phyloP scores from a whole-genome alignment of 352 stramenopile genomes.

The Globisporangium radiosum region DNA sequence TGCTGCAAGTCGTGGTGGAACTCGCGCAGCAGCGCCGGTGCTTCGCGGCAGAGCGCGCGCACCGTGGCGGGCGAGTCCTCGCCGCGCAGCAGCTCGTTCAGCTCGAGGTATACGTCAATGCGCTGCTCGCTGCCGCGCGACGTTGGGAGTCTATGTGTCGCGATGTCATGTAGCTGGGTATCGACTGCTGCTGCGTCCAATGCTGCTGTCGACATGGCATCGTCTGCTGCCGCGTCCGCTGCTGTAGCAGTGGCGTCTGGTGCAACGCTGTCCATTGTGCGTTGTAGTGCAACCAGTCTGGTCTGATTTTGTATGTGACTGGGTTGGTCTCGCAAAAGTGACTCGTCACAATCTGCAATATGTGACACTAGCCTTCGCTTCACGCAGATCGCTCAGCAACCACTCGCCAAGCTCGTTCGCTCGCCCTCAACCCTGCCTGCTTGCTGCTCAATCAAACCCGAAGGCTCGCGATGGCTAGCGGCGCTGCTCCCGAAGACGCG shows the following conservation, averaged over 20 bases:
- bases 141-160: constrained; percentile 22
- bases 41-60: constrained; percentile 23
- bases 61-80: constrained; percentile 50
- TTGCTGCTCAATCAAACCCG: no score
- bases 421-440: no score
- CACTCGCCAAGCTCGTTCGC: no score
- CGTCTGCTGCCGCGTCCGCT: not conserved
- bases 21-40: constrained; percentile 31
- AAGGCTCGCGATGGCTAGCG: constrained; percentile 8
- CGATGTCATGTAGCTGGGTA: constrained; percentile 25
- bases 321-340: not conserved
- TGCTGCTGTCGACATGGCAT: not conserved
- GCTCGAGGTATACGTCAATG: constrained; percentile 44
- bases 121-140: constrained; percentile 32
- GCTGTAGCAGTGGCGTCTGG: not conserved
- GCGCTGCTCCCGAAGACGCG: constrained; percentile 38
- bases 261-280: not conserved
- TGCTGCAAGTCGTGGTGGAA: constrained; percentile 44
- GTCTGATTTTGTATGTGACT: no score
- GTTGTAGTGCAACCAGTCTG: no score
- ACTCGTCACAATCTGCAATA: not conserved
- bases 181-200: not conserved
- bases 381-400: no score
- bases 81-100: constrained; percentile 47
- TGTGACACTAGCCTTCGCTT: not conserved